Evolutionary conservation across 345 rosid genomes (phyloP), one percentile per base, ranked within the genome.

Genomic region (Salix koriyanagi): DNA sequence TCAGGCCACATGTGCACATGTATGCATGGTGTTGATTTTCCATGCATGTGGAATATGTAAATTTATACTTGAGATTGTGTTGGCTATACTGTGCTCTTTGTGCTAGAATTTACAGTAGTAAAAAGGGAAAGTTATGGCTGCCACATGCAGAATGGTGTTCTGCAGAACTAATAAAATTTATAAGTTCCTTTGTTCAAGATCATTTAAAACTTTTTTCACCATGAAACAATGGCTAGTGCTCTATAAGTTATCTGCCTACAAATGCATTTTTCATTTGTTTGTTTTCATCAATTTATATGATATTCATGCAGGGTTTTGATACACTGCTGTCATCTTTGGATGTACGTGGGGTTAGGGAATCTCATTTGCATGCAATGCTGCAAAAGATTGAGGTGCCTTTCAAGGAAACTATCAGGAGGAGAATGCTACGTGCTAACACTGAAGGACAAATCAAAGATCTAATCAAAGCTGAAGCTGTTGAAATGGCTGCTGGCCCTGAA

Each of bases 291-390:
- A 28, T 65, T 58, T 81, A 13, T n/a, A 15, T 30, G 62, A 30
- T 66, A 19, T 26, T 23, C 61, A 9, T 85, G 81, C 91, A 93
- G 97, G 92, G 82, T 81, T 92, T 94, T 80, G 89, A 91, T 75
- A 81, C 84, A 61, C 73, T 94, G 56, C 58, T 91, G 81, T 83
- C 90, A 73, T 87, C 85, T 80, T 82, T 94, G 86, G 98, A 94
- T 82, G 89, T 84, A 8, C 96, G 94, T 14, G 98, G 98, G 72
- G 81, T 88, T 71, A 85, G 97, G 44, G 98, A 94, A 83, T 89
- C 94, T 62, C 86, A 90, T 87, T 84, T 94, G 66, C 86, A 86
- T 62, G 83, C 85, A 74, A 85, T 92, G 92, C 82, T 94, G 85
- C 88, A 85, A 69, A 92, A 86, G 85, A 85, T 90, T 23, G 94